A percentile compares a stretch with the other conserved stretches of the same genome.
These are phyloP conservation scores for Penicillium psychrosexuale DNA, from an alignment of 2,329 filamentous ascomycete genomes.

Conservation along the genomic window DNA sequence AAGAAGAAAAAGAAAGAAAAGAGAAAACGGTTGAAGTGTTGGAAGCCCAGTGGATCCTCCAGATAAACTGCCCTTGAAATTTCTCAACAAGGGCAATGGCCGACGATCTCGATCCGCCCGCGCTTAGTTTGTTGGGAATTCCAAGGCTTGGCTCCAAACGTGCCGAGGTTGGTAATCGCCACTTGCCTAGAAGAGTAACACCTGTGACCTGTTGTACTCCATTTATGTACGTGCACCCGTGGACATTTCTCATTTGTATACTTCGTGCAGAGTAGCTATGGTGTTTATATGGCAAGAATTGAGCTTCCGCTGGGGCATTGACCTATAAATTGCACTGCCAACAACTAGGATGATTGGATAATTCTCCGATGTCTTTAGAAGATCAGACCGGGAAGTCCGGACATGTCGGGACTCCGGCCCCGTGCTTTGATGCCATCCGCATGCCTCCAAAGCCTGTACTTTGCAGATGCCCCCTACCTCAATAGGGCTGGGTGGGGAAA, in stretches of 20 bases:
- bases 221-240: too few relatives aligned
- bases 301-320: neutral
- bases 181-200: neutral
- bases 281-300: neutral
- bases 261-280: too few relatives aligned
- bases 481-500: neutral
- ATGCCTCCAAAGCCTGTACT: neutral
- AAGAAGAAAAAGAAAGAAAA: constrained; percentile 1
- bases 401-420: neutral
- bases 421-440: neutral
- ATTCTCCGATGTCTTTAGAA: neutral
- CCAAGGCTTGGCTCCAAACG: constrained; percentile 3
- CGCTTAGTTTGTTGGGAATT: constrained; percentile 25
- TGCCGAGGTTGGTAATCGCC: constrained; percentile 1
- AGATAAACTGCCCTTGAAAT: constrained; percentile 12
- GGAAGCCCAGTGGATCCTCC: constrained; percentile 10
- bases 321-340: neutral
- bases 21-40: neutral
- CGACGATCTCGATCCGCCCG: constrained; percentile 15
- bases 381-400: too few relatives aligned
- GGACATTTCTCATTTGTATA: neutral
- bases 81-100: constrained; percentile 9
- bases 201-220: too few relatives aligned
- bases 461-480: neutral
- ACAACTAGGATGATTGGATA: neutral